Percentiles rank a stretch among this genome's conserved stretches.
Conservation (phyloP, 441 rosid species). For the Flueggea neowawraea region DNA sequence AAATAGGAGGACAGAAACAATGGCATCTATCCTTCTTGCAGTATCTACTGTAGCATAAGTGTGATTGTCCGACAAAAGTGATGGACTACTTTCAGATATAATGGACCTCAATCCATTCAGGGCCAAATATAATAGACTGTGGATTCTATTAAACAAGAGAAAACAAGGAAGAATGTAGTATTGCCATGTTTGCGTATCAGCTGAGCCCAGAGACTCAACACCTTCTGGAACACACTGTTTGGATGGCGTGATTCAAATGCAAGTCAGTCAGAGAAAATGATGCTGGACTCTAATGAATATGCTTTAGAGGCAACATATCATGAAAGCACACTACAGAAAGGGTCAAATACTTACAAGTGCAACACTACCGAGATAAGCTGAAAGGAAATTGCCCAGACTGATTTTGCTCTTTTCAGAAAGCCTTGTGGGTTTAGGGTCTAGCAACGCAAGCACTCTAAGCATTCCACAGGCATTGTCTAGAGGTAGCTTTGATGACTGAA, state of each 20-base stretch:
- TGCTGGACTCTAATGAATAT: neutral
- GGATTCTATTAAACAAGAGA: constrained; percentile 66
- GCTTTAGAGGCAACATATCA: neutral
- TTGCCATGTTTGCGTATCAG: constrained; percentile 19
- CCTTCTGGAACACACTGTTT: constrained; percentile 58
- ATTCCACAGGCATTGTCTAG: constrained; percentile 70
- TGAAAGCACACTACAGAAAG: neutral
- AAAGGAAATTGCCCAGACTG: constrained; percentile 48
- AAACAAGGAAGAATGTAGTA: constrained; percentile 64
- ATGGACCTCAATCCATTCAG: constrained; percentile 38
- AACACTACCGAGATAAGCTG: constrained; percentile 57
- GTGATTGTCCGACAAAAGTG: constrained; percentile 20
- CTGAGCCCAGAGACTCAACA: constrained; percentile 21
- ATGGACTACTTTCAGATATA: constrained; percentile 32
- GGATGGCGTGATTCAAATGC: constrained; percentile 9
- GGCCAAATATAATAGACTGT: constrained; percentile 39
- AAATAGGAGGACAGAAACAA: constrained; percentile 46
- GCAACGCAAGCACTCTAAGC: constrained; percentile 56
- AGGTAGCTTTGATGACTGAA: constrained; percentile 47
- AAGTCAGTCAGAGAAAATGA: neutral
- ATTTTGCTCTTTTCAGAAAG: constrained; percentile 58
- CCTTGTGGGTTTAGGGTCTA: constrained; percentile 73
- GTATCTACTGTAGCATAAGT: constrained; percentile 17
- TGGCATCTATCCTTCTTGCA: constrained; percentile 34
- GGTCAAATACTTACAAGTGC: constrained; percentile 47